phyloP scores from a whole-genome alignment of 2,329 filamentous ascomycete genomes.

The Diatrype stigma region DNA sequence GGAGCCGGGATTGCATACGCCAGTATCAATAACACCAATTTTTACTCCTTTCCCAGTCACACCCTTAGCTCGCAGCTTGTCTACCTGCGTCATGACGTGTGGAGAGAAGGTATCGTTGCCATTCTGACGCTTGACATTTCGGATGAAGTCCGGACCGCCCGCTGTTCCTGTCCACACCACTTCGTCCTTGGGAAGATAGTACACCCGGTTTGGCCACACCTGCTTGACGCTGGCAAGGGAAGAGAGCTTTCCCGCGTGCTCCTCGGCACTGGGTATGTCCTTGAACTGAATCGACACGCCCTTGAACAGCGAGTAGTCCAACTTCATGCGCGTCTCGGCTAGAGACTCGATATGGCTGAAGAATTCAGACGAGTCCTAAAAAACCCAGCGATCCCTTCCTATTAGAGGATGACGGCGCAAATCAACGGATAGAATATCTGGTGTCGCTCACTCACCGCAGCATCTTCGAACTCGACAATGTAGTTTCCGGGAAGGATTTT shows the following conservation, averaged over 20 bases:
- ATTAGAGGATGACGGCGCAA: not conserved
- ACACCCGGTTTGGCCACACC: slow-evolving; percentile 44
- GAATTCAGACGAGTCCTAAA: slow-evolving; percentile 39
- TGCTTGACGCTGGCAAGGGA: slow-evolving; percentile 42
- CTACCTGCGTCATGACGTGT: slow-evolving; percentile 54
- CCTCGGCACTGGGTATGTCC: slow-evolving; percentile 39
- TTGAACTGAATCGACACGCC: slow-evolving; percentile 51
- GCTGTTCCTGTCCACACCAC: slow-evolving; percentile 40
- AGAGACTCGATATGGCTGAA: slow-evolving; percentile 33
- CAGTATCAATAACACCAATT: slow-evolving; percentile 50
- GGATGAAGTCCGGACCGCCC: slow-evolving; percentile 18
- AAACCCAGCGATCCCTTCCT: slow-evolving; percentile 1
- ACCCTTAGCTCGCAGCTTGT: slow-evolving; percentile 46
- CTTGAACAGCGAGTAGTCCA: slow-evolving; percentile 49
- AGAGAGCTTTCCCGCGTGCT: slow-evolving; percentile 37
- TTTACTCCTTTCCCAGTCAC: slow-evolving; percentile 48
- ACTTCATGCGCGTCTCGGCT: slow-evolving; percentile 42
- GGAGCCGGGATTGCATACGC: slow-evolving; percentile 40
- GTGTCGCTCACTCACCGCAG: slow-evolving; percentile 37
- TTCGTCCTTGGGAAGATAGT: slow-evolving; percentile 40
- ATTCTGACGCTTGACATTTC: slow-evolving; percentile 28
- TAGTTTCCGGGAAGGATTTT: slow-evolving; percentile 42
- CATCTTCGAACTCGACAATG: slow-evolving; percentile 50
- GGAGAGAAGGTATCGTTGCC: slow-evolving; percentile 41
- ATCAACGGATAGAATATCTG: slow-evolving; percentile 1